Evolutionary conservation across 2,329 filamentous ascomycete genomes (phyloP).

Genomic region (Colletotrichum agaves): DNA sequence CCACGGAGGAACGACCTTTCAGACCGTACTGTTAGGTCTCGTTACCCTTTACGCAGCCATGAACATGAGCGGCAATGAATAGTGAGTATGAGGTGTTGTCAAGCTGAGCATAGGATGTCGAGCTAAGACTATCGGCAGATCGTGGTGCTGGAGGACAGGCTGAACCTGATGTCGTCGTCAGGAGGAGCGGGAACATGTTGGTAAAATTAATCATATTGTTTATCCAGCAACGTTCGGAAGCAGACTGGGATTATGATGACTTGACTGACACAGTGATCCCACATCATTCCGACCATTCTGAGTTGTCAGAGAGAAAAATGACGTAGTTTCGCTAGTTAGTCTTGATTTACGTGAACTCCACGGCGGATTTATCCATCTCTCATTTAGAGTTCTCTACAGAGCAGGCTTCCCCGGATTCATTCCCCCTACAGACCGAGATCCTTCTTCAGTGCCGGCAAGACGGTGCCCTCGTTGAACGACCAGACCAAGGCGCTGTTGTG

Average conservation of each 20-base stretch:
- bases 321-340: too few species aligned
- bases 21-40: slow-evolving; percentile 56
- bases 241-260: too few species aligned
- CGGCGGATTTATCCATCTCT: too few species aligned
- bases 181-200: too few species aligned
- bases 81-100: neutral
- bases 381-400: neutral
- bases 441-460: slow-evolving; percentile 29
- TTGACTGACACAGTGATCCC: too few species aligned
- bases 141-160: slow-evolving; percentile 27
- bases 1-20: slow-evolving; percentile 57
- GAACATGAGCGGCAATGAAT: slow-evolving; percentile 49
- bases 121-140: neutral
- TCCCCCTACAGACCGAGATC: slow-evolving; percentile 14
- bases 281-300: too few species aligned
- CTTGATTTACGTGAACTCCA: too few species aligned
- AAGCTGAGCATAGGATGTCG: too few species aligned
- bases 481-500: slow-evolving; percentile 32
- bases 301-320: too few species aligned
- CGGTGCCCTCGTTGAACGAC: slow-evolving; percentile 24
- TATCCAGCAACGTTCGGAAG: too few species aligned
- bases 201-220: too few species aligned
- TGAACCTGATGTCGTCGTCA: slow-evolving; percentile 19
- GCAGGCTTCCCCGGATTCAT: neutral
- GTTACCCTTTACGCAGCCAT: slow-evolving; percentile 57